phyloP scores from a whole-genome alignment of 805 yeast genomes.

The Grigorovia humatica region DNA sequence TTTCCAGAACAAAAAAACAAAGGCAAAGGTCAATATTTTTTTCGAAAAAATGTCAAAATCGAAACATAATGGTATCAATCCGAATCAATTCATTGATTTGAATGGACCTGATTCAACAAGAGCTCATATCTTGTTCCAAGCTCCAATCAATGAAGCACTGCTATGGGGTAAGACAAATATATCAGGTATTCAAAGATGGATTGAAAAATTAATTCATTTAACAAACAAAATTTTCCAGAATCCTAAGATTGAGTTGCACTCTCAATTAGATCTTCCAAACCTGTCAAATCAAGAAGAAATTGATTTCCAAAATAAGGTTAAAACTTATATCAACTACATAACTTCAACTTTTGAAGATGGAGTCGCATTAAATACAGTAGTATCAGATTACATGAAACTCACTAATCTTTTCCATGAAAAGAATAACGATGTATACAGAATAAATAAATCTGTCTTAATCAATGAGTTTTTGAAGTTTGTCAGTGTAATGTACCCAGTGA shows the following conservation, averaged over 20 bases:
- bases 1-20: conserved; percentile 36
- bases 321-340: conserved; percentile 37
- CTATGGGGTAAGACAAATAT: conserved; percentile 89
- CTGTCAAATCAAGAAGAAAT: conserved; percentile 37
- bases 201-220: conserved; percentile 41
- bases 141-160: conserved; percentile 72
- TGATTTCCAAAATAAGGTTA: conserved; percentile 47
- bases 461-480: conserved; percentile 45
- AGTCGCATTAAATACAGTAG: conserved; percentile 62
- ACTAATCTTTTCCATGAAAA: conserved; percentile 42
- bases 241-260: not conserved
- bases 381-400: conserved; percentile 83
- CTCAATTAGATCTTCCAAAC: conserved; percentile 3
- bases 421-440: conserved; percentile 25
- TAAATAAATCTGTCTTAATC: conserved; percentile 34
- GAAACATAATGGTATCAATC: conserved; percentile 90
- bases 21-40: conserved; percentile 41
- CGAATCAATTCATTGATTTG: conserved; percentile 55
- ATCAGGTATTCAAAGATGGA: conserved; percentile 82
- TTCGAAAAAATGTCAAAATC: conserved; percentile 96
- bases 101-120: conserved; percentile 94
- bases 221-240: conserved; percentile 1
- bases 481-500: conserved; percentile 63
- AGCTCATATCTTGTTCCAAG: conserved; percentile 87
- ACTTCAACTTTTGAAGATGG: conserved; percentile 25